phyloP scores from a whole-genome alignment of 805 yeast species.

The Ogataea corticis region DNA sequence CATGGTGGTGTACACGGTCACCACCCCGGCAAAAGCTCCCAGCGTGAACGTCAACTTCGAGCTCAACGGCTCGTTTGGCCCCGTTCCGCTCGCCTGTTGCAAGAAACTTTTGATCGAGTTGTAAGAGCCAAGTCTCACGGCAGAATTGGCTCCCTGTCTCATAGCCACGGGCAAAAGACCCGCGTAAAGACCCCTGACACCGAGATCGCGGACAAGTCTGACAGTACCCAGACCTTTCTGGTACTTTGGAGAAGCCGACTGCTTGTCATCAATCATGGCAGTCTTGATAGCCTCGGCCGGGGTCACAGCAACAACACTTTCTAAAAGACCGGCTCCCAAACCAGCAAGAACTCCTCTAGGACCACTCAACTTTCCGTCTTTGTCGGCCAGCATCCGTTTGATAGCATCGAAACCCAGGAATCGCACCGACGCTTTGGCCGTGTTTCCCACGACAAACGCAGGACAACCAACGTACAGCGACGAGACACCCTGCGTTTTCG shows the following conservation, averaged over 20 bases:
- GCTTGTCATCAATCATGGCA: constrained; percentile 91
- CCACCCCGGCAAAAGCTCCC: constrained; percentile 87
- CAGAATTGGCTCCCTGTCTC: constrained; percentile 95
- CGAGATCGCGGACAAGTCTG: constrained; percentile 70
- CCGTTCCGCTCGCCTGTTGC: constrained; percentile 66
- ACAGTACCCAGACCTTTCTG: constrained; percentile 68
- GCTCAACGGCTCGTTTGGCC: constrained; percentile 72
- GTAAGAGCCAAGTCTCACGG: constrained; percentile 91
- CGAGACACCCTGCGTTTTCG: constrained; percentile 72
- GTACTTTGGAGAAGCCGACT: constrained; percentile 72
- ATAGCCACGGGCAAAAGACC: constrained; percentile 91
- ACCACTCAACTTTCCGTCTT: constrained; percentile 83
- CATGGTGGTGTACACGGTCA: constrained; percentile 92
- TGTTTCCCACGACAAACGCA: constrained; percentile 93
- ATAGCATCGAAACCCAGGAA: constrained; percentile 91
- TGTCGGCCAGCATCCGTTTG: constrained; percentile 74
- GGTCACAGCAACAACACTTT: constrained; percentile 90
- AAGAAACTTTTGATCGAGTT: constrained; percentile 79
- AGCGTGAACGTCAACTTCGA: constrained; percentile 80
- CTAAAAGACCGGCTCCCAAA: constrained; percentile 94
- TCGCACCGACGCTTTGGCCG: constrained; percentile 94
- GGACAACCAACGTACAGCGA: constrained; percentile 94
- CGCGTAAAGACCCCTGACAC: constrained; percentile 79
- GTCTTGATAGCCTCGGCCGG: constrained; percentile 97
- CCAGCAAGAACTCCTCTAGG: constrained; percentile 94